phyloP scores from a whole-genome alignment of 2,329 filamentous ascomycete genomes.

The Pseudofabraea citricarpa region DNA sequence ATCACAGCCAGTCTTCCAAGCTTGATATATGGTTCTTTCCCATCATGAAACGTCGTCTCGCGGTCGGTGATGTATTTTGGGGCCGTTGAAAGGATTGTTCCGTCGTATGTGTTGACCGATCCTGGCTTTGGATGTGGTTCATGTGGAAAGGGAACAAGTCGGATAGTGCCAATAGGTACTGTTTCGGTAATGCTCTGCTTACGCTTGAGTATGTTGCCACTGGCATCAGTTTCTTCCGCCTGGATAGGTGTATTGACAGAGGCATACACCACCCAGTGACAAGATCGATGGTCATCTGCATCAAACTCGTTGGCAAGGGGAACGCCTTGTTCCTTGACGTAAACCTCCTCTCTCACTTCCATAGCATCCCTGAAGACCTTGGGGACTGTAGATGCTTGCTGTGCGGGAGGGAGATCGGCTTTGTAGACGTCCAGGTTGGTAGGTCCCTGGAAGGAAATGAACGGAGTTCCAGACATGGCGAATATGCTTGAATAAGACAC shows the following conservation, averaged over 20 bases:
- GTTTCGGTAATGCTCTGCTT: slow-evolving; percentile 37
- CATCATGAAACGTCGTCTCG: slow-evolving; percentile 49
- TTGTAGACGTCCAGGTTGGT: slow-evolving; percentile 45
- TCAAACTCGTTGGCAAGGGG: slow-evolving; percentile 71
- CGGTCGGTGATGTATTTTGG: slow-evolving; percentile 17
- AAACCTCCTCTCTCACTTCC: slow-evolving; percentile 53
- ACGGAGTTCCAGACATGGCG: slow-evolving; percentile 24
- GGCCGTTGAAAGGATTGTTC: slow-evolving; percentile 1
- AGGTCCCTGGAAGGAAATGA: slow-evolving; percentile 31
- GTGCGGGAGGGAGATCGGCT: slow-evolving; percentile 30
- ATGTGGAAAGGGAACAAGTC: slow-evolving; percentile 79
- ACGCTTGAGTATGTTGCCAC: slow-evolving; percentile 35
- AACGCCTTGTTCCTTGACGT: slow-evolving; percentile 51
- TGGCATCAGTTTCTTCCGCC: slow-evolving; percentile 38
- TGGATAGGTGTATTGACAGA: slow-evolving; percentile 46
- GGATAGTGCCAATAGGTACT: slow-evolving; percentile 67
- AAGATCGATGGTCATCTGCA: slow-evolving; percentile 70
- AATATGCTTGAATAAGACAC: no score
- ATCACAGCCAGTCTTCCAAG: slow-evolving; percentile 73
- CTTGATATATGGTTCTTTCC: slow-evolving; percentile 73
- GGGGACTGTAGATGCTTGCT: slow-evolving; percentile 42
- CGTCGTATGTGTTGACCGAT: slow-evolving; percentile 8
- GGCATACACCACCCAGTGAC: slow-evolving; percentile 85
- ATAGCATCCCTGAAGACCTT: slow-evolving; percentile 55
- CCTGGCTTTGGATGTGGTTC: slow-evolving; percentile 51